Conservation (phyloP, 352 stramenopile species). For the Blastocystis sp. region DNA sequence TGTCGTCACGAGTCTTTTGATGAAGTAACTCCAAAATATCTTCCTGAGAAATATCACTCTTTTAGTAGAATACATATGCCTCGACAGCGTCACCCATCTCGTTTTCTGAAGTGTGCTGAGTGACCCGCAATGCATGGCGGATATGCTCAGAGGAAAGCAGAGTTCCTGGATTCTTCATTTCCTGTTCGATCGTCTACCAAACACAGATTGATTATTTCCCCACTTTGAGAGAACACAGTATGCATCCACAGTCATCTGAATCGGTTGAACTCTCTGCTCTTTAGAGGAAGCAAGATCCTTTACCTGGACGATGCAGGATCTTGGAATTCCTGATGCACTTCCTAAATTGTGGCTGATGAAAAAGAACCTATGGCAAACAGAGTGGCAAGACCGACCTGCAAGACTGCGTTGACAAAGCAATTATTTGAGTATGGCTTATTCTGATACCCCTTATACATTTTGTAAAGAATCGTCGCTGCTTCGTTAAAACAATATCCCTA, state of each 20-base stretch:
- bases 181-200: constrained; percentile 17
- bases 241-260: constrained; percentile 2
- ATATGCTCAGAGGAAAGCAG: background rate
- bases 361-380: background rate
- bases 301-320: constrained; percentile 13
- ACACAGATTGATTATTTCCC: background rate
- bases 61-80: background rate
- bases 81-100: constrained; percentile 49
- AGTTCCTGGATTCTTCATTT: background rate
- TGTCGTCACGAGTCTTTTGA: background rate
- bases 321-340: background rate
- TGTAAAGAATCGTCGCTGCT: background rate
- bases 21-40: constrained; percentile 38
- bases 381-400: background rate
- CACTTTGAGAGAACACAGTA: constrained; percentile 30
- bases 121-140: background rate
- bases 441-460: constrained; percentile 21
- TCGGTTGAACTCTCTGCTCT: background rate
- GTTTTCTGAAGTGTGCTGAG: background rate
- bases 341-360: constrained; percentile 38
- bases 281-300: background rate
- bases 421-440: constrained; percentile 1
- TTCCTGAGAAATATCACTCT: background rate
- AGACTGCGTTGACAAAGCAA: constrained; percentile 27
- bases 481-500: background rate